Evolutionary conservation across 179 eudicot species (phyloP), one percentile per base, ranked within the genome.

Genomic region (Actinidia polygama): DNA sequence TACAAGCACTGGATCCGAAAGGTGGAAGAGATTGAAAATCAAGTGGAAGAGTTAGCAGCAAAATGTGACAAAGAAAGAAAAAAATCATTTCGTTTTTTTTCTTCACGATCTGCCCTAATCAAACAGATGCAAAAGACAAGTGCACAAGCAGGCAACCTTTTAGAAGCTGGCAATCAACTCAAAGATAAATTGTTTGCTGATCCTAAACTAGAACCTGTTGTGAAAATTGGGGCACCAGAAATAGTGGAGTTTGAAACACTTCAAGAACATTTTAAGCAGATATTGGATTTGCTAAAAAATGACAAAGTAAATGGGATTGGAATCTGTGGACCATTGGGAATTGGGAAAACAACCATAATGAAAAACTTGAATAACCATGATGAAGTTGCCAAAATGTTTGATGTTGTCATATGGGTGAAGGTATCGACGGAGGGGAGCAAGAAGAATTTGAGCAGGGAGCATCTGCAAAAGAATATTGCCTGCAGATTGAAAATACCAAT

Each of bases 321-420:
- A 4, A 55, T 81, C 11, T 5, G 21, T 4, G 84, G 84, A n/a
- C 49, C 23, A 10, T 36, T 64, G 44, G 84, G 84, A 15, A 55
- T 76, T 62, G 84, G 84, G 10, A 81, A 81, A 63, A 81, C 84
- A 3, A 74, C 79, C 44, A 64, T 75, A 30, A 19, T 81, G 79
- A 21, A 4, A 11, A 81, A 81, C 61, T 50, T 81, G 74, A 81
- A 81, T 51, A 81, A 81, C 44, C 64, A 74, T 75, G 74, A 74
- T 46, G 15, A n/a, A 18, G 63, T 81, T 61, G 62, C 74, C 30
- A 19, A 76, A 61, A 15, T 30, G 63, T 81, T 61, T 63, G 84
- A 81, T 4, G n/a, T 51, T 11, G 79, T 81, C 67, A 75, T 73
- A 0, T 81, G 84, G 79, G 21, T 73, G 53, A 21, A 36, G 4